Evolutionary conservation across 2,329 filamentous ascomycete species (phyloP), one percentile per base, ranked within the genome.

Genomic region (Hypomyces rosellus): DNA sequence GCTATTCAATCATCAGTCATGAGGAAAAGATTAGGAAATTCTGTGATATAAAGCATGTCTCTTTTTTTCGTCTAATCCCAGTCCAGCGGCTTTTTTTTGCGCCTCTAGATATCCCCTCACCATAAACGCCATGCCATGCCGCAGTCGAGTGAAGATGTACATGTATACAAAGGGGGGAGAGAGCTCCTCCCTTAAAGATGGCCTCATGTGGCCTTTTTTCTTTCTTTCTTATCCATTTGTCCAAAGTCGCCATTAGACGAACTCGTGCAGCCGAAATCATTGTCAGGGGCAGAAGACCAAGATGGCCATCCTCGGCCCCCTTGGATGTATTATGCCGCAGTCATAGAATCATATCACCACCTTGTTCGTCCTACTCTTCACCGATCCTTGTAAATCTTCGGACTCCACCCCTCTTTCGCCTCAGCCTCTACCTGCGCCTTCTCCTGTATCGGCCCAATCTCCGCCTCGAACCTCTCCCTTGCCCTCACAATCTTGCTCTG

Each of bases 401-500:
- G 93, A 68, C 91, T 95, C 84, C 89, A 96, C 0, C 92, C 93
- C 56, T 89, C 85, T 65, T 86, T 82, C 48, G 86, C 62, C 69
- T 96, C 90, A 50, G 85, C 84, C 64, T 95, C 89, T 62, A 82
- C 76, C 59, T 84, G 82, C 13, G 80, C 78, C 65, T 85, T 83
- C 65, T 88, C 85, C 62, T 83, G 76, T 53, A 84, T 80, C 52
- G 87, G 83, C 57, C 84, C 78, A 38, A 93, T 74, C 71, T 99
- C 92, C 61, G 86, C 78, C 74, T 97, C 92, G 72, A 99, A 86
- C 57, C 93, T 78, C 73, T 99, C 92, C 62, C 92, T 82, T 52
- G 93, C 93, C 55, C 93, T 79, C 60, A 97, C 72, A 49, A 99
- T 83, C 74, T 99, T 99, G 77, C 92, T 97, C 73, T 99, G 93